Conservation (phyloP, 2,329 filamentous ascomycete species). For the Grosmannia penicillata region DNA sequence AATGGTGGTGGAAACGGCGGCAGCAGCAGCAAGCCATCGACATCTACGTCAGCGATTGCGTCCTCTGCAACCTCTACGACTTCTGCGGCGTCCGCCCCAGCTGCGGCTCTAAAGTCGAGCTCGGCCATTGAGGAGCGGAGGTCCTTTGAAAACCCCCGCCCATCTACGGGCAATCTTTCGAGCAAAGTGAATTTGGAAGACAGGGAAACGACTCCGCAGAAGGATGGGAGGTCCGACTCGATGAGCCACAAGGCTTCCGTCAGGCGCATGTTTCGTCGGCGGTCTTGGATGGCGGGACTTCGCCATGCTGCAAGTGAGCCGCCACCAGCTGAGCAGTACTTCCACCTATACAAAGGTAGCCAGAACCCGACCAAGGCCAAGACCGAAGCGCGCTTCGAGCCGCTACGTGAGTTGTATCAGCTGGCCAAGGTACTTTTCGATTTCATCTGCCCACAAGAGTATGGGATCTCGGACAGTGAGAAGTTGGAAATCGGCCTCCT, state of each 20-base stretch:
- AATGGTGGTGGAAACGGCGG: too few relatives aligned
- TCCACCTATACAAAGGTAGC: constrained; percentile 68
- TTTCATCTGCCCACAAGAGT: constrained; percentile 96
- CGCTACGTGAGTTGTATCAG: constrained; percentile 83
- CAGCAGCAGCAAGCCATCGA: constrained; percentile 19
- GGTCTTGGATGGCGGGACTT: constrained; percentile 42
- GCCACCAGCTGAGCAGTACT: constrained; percentile 58
- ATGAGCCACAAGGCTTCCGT: constrained; percentile 19
- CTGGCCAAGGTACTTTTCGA: constrained; percentile 92
- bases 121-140: constrained; percentile 3
- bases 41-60: too few relatives aligned
- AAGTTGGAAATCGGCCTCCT: constrained; percentile 97
- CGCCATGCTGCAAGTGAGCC: constrained; percentile 32
- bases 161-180: neutral
- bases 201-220: constrained; percentile 6
- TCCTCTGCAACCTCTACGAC: neutral
- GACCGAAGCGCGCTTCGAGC: constrained; percentile 70
- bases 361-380: constrained; percentile 62
- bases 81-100: too few relatives aligned
- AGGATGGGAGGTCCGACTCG: constrained; percentile 12
- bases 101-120: neutral
- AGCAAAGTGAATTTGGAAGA: neutral
- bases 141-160: constrained; percentile 6
- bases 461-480: constrained; percentile 87
- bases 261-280: constrained; percentile 41